phyloP scores from a whole-genome alignment of 306 rosid species.

The Cajanus cajan region DNA sequence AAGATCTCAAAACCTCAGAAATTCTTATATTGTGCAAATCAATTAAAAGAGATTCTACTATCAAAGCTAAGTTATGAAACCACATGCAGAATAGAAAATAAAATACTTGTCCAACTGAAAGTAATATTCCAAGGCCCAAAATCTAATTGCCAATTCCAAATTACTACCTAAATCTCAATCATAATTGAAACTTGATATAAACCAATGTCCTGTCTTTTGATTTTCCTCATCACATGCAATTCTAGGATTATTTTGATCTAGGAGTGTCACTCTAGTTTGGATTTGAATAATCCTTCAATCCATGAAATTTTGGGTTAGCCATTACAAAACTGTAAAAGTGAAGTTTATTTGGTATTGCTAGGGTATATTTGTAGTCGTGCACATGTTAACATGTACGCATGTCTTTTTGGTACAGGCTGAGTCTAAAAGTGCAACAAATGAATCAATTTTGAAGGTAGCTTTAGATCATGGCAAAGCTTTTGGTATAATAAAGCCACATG shows the following conservation, averaged over 20 bases:
- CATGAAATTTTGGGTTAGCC: neutral
- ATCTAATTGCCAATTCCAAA: neutral
- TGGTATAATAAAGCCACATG: constrained; percentile 78
- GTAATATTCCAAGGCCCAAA: neutral
- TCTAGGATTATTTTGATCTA: neutral
- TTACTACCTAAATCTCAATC: neutral
- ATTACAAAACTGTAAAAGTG: neutral
- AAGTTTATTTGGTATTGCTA: neutral
- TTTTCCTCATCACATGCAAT: neutral
- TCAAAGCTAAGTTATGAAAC: neutral
- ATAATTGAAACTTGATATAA: neutral
- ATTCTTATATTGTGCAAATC: neutral
- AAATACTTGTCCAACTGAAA: neutral
- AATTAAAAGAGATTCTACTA: neutral
- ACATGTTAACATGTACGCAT: constrained; percentile 1
- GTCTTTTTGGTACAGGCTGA: constrained; percentile 58
- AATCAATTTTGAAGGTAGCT: constrained; percentile 85
- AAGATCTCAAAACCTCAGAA: neutral
- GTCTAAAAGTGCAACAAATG: constrained; percentile 69
- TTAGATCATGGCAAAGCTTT: constrained; percentile 78
- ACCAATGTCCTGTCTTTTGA: neutral
- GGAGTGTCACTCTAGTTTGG: neutral
- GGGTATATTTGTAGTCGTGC: neutral
- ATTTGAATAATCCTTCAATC: neutral
- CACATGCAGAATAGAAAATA: neutral